These are phyloP conservation scores for Penicillium paradoxum DNA, from an alignment of 495 filamentous ascomycete species.

Conservation along the genomic window DNA sequence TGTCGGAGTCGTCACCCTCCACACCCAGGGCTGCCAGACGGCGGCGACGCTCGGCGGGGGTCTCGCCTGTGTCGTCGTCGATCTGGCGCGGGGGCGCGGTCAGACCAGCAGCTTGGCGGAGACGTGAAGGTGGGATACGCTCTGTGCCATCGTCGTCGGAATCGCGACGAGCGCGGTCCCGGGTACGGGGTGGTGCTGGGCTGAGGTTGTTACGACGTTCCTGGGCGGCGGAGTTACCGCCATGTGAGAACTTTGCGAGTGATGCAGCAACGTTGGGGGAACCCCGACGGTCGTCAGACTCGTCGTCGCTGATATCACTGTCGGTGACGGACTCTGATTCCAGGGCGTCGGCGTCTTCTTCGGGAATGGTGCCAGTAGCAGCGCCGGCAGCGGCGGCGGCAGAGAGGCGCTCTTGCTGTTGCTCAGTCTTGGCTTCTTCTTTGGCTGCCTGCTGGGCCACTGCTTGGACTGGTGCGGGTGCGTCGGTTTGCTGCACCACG, in stretches of 20 bases:
- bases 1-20: constrained; percentile 58
- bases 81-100: constrained; percentile 20
- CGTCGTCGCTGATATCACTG: constrained; percentile 28
- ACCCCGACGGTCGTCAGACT: constrained; percentile 18
- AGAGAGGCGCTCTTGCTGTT: constrained; percentile 24
- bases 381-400: constrained; percentile 16
- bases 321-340: constrained; percentile 27
- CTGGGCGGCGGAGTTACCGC: constrained; percentile 39
- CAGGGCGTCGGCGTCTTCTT: constrained; percentile 20
- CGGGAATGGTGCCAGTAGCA: constrained; percentile 13
- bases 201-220: constrained; percentile 43
- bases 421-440: constrained; percentile 15
- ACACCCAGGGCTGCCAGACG: constrained; percentile 81
- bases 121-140: constrained; percentile 44
- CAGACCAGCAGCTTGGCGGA: constrained; percentile 37
- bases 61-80: constrained; percentile 58
- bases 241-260: constrained; percentile 38
- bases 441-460: constrained; percentile 45
- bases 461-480: constrained; percentile 55
- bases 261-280: constrained; percentile 44
- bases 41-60: constrained; percentile 73
- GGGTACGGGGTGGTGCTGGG: constrained; percentile 19
- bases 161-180: constrained; percentile 38
- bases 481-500: constrained; percentile 62
- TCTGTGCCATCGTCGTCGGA: constrained; percentile 57